phyloP scores from a whole-genome alignment of 257 asterid species.

The Salvia miltiorrhiza region DNA sequence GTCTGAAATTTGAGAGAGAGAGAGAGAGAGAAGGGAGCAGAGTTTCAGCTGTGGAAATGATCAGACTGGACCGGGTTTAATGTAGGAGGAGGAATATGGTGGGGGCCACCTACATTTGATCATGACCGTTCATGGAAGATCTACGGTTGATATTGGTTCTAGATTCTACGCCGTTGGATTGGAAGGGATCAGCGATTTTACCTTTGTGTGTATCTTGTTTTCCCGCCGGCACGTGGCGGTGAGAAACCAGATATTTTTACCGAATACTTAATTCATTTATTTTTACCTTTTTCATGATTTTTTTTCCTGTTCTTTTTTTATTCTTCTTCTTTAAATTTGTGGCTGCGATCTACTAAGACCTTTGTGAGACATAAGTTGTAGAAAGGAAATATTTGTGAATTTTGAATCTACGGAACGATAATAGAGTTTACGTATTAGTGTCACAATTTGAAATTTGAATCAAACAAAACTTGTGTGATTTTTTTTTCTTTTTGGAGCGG shows the following conservation, averaged over 20 bases:
- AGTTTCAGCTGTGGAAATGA: constrained; percentile 25
- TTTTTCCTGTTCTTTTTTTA: neutral
- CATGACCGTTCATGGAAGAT: constrained; percentile 30
- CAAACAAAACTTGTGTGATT: too few relatives aligned
- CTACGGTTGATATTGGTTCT: constrained; percentile 11
- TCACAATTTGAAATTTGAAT: neutral
- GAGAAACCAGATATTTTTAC: neutral
- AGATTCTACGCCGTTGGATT: constrained; percentile 40
- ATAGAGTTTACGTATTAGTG: too few relatives aligned
- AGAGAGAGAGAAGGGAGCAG: constrained; percentile 19
- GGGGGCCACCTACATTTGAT: constrained; percentile 37
- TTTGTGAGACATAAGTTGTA: too few relatives aligned
- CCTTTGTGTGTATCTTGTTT: constrained; percentile 4
- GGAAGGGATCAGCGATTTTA: constrained; percentile 31
- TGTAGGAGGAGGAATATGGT: constrained; percentile 20
- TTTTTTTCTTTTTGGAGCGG: too few relatives aligned
- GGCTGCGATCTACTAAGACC: too few relatives aligned
- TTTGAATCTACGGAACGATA: neutral
- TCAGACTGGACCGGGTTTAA: constrained; percentile 36
- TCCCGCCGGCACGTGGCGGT: constrained; percentile 42
- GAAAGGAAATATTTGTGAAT: too few relatives aligned
- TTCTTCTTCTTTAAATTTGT: too few relatives aligned
- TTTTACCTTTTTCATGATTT: neutral
- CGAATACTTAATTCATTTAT: neutral
- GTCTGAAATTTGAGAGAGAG: constrained; percentile 13